Percentiles rank a stretch among this genome's conserved stretches.
phyloP scores from a whole-genome alignment of 176 grass and related monocot species.

The Areca catechu region DNA sequence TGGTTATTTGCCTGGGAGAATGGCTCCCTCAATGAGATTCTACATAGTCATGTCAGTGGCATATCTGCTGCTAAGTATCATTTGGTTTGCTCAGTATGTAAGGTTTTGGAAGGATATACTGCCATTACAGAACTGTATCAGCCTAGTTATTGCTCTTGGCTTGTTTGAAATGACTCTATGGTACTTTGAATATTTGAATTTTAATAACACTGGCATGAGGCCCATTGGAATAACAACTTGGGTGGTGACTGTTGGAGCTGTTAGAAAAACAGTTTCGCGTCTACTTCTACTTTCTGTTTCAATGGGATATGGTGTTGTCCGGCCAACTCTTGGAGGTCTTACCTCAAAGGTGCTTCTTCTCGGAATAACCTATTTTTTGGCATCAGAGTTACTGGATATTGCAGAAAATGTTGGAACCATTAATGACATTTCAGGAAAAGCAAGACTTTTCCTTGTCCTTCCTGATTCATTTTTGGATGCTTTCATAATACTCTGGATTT shows the following conservation, averaged over 20 bases:
- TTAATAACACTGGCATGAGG: constrained; percentile 72
- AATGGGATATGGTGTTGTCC: constrained; percentile 96
- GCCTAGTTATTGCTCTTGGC: constrained; percentile 84
- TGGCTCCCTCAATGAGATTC: constrained; percentile 89
- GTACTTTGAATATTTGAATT: constrained; percentile 98
- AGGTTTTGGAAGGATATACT: constrained; percentile 95
- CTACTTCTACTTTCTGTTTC: constrained; percentile 93
- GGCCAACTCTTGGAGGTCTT: constrained; percentile 90
- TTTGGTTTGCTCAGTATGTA: constrained; percentile 90
- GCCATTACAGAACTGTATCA: constrained; percentile 96
- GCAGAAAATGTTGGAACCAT: constrained; percentile 98
- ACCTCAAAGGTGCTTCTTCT: constrained; percentile 95
- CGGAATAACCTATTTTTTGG: constrained; percentile 94
- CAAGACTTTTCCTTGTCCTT: constrained; percentile 84
- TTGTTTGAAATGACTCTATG: constrained; percentile 98
- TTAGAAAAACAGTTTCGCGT: constrained; percentile 87
- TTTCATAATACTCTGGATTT: constrained; percentile 99
- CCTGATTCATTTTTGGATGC: constrained; percentile 93
- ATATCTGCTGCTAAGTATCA: constrained; percentile 57
- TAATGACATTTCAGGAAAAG: constrained; percentile 97
- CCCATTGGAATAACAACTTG: constrained; percentile 96
- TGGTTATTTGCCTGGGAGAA: constrained; percentile 85
- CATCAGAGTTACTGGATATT: constrained; percentile 74
- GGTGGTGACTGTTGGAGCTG: constrained; percentile 91
- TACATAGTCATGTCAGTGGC: constrained; percentile 83